Base-by-base conservation (phyloP, 495 filamentous ascomycete genomes). In the Opeltia flavorubescens region DNA sequence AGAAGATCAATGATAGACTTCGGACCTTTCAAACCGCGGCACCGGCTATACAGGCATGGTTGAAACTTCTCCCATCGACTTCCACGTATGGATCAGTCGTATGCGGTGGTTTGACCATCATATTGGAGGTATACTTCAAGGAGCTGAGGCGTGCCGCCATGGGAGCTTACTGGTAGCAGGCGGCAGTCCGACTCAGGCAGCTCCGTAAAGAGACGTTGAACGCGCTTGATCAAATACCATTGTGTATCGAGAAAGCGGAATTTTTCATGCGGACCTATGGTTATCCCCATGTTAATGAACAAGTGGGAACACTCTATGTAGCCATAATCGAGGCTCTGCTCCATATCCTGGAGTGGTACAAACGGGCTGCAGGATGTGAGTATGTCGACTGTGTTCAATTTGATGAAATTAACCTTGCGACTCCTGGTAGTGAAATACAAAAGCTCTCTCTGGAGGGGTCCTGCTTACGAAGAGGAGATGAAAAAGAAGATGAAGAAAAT, bases 41-140 rank as follows among this genome's bases (percentile, higher is more conserved):
- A 20, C 50, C 46, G 7, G 50, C 50, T 43, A 48, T 52, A 11
- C 29, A 48, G 46, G 45, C 46, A 36, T 52, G 46, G 50, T 46
- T 52, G 4, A 27, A 45, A 17, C 46, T 52, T 23, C 20, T 52
- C 2, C 50, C 50, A 4, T 44, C 23, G 0, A 49, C 39, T 7
- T 13, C 29, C 12, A 18, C 30, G 11, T 52, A 49, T 28, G 46
- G 46, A n/a, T 52, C 50, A 3, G 35, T 52, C 6, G 20, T 52
- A 9, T 52, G 50, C 15, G 50, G 50, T 20, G 50, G 50, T 13
- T 42, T 52, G 17, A 52, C 46, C 1, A 52, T 52, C 21, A 48
- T 52, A 5, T 24, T 52, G 12, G 45, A 48, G 31, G 50, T 48
- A 44, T 23, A 24, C 3, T 0, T 18, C 5, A 17, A 17, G 1